Percentiles rank a stretch among this genome's conserved stretches.
Conservation (phyloP, 2,329 filamentous ascomycete species). For the Ophiostoma sp. region DNA sequence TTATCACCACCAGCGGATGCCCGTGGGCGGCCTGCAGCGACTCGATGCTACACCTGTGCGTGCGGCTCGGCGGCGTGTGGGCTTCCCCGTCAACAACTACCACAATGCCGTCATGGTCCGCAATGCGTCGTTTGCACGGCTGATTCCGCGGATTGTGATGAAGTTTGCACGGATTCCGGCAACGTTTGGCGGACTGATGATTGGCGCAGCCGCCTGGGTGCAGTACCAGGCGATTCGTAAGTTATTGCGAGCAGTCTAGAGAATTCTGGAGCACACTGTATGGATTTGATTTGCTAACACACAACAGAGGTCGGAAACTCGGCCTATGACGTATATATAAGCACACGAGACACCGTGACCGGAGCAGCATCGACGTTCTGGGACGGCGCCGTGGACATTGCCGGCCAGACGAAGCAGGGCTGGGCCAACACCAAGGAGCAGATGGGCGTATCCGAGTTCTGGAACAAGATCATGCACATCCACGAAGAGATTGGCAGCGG, state of each 20-base stretch:
- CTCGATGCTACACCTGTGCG: slow-evolving; percentile 61
- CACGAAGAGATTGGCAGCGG: slow-evolving; percentile 61
- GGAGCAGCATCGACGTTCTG: slow-evolving; percentile 69
- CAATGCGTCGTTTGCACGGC: slow-evolving; percentile 64
- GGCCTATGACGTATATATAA: slow-evolving; percentile 72
- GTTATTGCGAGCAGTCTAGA: slow-evolving; percentile 35
- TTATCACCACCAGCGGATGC: slow-evolving; percentile 60
- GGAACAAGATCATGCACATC: slow-evolving; percentile 68
- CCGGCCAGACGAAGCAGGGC: slow-evolving; percentile 74
- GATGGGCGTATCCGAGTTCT: slow-evolving; percentile 70
- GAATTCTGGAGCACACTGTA: no score
- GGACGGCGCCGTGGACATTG: slow-evolving; percentile 70
- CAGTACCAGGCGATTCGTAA: slow-evolving; percentile 92
- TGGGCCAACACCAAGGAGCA: slow-evolving; percentile 83
- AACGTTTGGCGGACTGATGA: slow-evolving; percentile 83
- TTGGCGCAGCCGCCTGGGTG: slow-evolving; percentile 85
- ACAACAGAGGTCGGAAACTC: slow-evolving; percentile 69
- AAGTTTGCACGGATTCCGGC: slow-evolving; percentile 88
- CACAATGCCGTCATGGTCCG: slow-evolving; percentile 72
- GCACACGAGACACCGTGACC: slow-evolving; percentile 70
- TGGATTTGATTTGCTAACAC: slow-evolving; percentile 24
- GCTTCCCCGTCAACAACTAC: slow-evolving; percentile 79
- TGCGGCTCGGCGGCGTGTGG: slow-evolving; percentile 63
- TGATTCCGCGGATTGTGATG: slow-evolving; percentile 82
- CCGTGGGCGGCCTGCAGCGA: slow-evolving; percentile 68